Conservation (phyloP, 2,329 filamentous ascomycete genomes). For the Trichophyton benhamiae region DNA sequence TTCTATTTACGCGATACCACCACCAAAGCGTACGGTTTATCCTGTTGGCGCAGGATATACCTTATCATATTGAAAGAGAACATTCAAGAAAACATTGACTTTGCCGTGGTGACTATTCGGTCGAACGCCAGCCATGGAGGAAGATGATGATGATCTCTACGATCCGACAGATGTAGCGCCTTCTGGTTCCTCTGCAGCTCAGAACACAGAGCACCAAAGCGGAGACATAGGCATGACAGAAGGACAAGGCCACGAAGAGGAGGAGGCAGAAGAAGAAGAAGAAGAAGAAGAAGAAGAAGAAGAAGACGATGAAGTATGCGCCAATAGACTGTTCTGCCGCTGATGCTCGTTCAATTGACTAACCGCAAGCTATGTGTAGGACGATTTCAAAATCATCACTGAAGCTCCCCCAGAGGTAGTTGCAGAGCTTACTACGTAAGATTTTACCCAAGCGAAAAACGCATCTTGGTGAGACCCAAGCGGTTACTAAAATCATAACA, state of each 20-base stretch:
- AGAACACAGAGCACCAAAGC: constrained; percentile 16
- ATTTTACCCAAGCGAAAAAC: not conserved
- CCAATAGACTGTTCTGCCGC: not conserved
- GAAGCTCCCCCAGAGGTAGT: constrained; percentile 34
- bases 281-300: constrained; percentile 24
- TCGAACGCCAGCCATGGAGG: constrained; percentile 27
- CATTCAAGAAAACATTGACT: not conserved
- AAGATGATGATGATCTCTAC: constrained; percentile 38
- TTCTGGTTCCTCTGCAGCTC: constrained; percentile 19
- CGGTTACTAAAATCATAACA: constrained; percentile 14
- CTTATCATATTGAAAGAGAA: not conserved
- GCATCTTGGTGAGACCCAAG: constrained; percentile 8
- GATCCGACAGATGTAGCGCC: constrained; percentile 30
- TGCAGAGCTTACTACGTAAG: constrained; percentile 18
- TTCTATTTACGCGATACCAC: no score
- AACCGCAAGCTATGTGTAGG: constrained; percentile 19
- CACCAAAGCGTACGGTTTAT: no score
- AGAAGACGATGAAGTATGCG: constrained; percentile 28
- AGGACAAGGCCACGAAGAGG: constrained; percentile 26
- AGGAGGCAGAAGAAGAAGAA: constrained; percentile 26
- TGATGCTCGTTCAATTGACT: not conserved
- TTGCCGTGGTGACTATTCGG: not conserved
- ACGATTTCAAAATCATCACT: constrained; percentile 40
- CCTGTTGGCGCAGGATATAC: not conserved
- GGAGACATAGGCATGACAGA: constrained; percentile 25